Percentiles rank a stretch among this genome's conserved stretches.
These are phyloP conservation scores for Cladophialophora bantiana DNA, from an alignment of 2,329 filamentous ascomycete species.

Conservation along the genomic window DNA sequence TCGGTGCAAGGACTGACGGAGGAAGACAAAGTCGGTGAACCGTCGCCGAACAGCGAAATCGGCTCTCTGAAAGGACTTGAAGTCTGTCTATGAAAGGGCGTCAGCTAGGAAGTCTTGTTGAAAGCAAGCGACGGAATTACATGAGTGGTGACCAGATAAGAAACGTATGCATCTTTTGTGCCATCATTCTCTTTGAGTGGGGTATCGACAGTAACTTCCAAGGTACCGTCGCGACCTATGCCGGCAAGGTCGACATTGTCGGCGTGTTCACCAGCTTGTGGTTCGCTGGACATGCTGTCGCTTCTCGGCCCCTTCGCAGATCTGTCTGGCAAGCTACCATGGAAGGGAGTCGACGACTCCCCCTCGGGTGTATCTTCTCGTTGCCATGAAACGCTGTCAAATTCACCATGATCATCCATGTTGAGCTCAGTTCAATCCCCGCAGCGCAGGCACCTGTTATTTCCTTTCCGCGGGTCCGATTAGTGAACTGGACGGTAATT, in stretches of 20 bases:
- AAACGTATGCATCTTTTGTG: constrained; percentile 95
- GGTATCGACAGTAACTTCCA: constrained; percentile 82
- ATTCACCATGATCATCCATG: constrained; percentile 69
- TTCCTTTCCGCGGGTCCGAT: background rate
- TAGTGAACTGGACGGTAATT: background rate
- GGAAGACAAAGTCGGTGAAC: constrained; percentile 97
- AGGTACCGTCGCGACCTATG: constrained; percentile 72
- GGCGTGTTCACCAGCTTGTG: constrained; percentile 58
- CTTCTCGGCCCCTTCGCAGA: constrained; percentile 53
- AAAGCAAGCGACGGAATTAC: constrained; percentile 58
- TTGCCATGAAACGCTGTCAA: constrained; percentile 81
- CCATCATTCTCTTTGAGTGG: constrained; percentile 96
- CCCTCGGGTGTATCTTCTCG: constrained; percentile 63
- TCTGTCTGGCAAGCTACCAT: constrained; percentile 43
- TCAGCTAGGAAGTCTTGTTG: constrained; percentile 13
- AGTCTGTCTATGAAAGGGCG: constrained; percentile 73
- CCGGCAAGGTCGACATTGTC: constrained; percentile 67
- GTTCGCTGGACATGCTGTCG: constrained; percentile 53
- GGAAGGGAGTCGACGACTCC: constrained; percentile 47
- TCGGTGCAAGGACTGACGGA: constrained; percentile 86
- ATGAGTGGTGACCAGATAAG: constrained; percentile 90
- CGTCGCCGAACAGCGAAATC: constrained; percentile 82
- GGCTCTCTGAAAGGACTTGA: constrained; percentile 86
- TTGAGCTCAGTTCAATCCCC: constrained; percentile 12
- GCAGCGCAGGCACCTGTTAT: constrained; percentile 27